Percentiles rank a stretch among this genome's conserved stretches.
These are phyloP conservation scores for Nicotiana otophora DNA, from an alignment of 257 asterid species.

Conservation along the genomic window DNA sequence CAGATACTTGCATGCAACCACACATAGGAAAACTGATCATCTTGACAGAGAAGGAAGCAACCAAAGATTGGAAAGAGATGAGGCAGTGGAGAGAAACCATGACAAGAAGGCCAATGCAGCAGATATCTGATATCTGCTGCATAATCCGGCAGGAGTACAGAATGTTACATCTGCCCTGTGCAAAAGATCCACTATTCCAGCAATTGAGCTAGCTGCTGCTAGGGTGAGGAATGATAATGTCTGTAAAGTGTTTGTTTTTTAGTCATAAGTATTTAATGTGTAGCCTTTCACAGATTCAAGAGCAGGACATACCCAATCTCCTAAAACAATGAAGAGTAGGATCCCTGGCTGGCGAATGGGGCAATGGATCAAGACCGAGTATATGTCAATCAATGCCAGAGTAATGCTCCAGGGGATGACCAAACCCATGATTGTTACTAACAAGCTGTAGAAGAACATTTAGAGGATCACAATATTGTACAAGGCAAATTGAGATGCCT, in stretches of 20 bases:
- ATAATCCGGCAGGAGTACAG: slow-evolving; percentile 42
- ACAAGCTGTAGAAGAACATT: slow-evolving; percentile 36
- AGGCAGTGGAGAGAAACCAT: slow-evolving; percentile 46
- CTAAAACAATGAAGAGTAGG: slow-evolving; percentile 47
- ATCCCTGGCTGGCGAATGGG: slow-evolving; percentile 47
- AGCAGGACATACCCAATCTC: slow-evolving; percentile 58
- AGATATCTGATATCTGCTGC: slow-evolving; percentile 53
- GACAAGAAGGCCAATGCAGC: slow-evolving; percentile 56
- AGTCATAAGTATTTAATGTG: neutral
- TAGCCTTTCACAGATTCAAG: neutral
- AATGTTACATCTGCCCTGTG: slow-evolving; percentile 47
- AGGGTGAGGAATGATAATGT: slow-evolving; percentile 50
- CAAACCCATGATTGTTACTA: slow-evolving; percentile 71
- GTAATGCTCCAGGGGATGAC: slow-evolving; percentile 82
- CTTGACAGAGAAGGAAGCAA: slow-evolving; percentile 43
- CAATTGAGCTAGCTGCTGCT: slow-evolving; percentile 71
- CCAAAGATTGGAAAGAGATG: slow-evolving; percentile 66
- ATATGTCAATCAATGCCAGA: slow-evolving; percentile 58
- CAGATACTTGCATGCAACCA: too few species aligned
- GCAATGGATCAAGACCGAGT: slow-evolving; percentile 43
- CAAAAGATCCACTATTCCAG: slow-evolving; percentile 54
- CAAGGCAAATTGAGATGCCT: neutral
- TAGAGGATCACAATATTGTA: neutral
- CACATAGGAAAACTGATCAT: neutral
- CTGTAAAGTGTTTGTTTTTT: slow-evolving; percentile 17